A percentile compares a stretch with the other conserved stretches of the same genome.
Conservation (phyloP, 2,329 filamentous ascomycete species). For the Emydomyces testavorans region DNA sequence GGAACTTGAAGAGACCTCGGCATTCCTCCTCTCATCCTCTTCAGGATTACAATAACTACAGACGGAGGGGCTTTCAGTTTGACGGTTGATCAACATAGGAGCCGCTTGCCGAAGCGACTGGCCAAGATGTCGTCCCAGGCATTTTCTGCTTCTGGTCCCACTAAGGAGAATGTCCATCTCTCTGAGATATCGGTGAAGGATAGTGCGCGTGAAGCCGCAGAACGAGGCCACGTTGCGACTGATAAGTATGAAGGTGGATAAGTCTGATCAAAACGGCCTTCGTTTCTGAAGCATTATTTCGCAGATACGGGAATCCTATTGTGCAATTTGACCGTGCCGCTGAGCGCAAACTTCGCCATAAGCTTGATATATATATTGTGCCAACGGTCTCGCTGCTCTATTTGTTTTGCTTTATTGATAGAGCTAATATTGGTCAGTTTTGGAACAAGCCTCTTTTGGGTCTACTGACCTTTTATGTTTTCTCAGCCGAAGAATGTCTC, state of each 20-base stretch:
- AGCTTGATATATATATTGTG: slow-evolving; percentile 55
- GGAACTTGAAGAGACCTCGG: too few species aligned
- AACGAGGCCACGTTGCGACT: slow-evolving; percentile 38
- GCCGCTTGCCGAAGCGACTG: too few species aligned
- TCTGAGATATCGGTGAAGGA: background rate
- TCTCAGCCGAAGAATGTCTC: background rate
- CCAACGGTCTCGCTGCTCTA: slow-evolving; percentile 57
- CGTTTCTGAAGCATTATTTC: slow-evolving; percentile 1
- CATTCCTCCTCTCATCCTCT: background rate
- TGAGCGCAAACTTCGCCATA: slow-evolving; percentile 48
- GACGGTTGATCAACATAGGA: background rate
- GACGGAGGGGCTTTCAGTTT: background rate
- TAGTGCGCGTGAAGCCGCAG: slow-evolving; percentile 31
- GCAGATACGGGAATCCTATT: slow-evolving; percentile 41
- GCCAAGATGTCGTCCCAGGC: background rate
- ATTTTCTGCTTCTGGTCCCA: background rate
- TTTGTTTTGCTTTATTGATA: slow-evolving; percentile 62
- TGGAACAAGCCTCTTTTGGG: background rate
- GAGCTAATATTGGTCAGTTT: slow-evolving; percentile 61
- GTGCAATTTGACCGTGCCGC: slow-evolving; percentile 46
- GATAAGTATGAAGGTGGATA: slow-evolving; percentile 30
- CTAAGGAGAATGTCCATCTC: background rate
- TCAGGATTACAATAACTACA: background rate
- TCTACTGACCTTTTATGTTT: background rate
- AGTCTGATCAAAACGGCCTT: background rate